These are phyloP conservation scores for Wickerhamomyces chambardii DNA, from an alignment of 805 yeast species.

Conservation along the genomic window DNA sequence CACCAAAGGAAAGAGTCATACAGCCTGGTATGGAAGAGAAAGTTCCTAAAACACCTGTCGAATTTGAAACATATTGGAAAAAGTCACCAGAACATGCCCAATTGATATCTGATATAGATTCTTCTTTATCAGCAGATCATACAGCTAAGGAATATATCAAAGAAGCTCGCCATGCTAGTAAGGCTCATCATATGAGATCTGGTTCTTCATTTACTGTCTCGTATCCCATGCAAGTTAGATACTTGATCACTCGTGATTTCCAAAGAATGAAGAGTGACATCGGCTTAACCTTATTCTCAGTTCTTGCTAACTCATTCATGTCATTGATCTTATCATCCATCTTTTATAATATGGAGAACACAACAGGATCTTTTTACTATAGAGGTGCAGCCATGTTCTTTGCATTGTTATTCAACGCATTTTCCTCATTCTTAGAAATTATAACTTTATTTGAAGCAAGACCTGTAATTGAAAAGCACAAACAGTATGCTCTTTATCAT, in stretches of 20 bases:
- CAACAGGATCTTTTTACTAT: conserved; percentile 36
- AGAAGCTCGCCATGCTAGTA: conserved; percentile 36
- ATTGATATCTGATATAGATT: conserved; percentile 34
- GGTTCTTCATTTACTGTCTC: conserved; percentile 37
- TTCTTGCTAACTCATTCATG: conserved; percentile 38
- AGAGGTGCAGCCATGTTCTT: conserved; percentile 57
- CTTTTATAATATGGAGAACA: conserved; percentile 34
- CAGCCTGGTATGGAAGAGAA: conserved; percentile 31
- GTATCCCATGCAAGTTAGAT: conserved; percentile 37
- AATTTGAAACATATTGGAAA: conserved; percentile 43
- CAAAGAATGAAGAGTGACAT: conserved; percentile 39
- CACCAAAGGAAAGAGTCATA: conserved; percentile 39
- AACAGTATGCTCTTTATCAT: conserved; percentile 46
- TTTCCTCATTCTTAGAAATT: conserved; percentile 46
- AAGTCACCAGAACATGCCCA: conserved; percentile 30
- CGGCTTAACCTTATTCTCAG: conserved; percentile 31
- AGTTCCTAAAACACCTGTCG: conserved; percentile 44
- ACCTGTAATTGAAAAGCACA: conserved; percentile 51
- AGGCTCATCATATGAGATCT: conserved; percentile 32
- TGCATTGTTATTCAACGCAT: conserved; percentile 50
- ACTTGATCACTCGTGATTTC: conserved; percentile 30
- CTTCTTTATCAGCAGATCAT: conserved; percentile 1
- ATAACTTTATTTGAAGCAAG: conserved; percentile 44
- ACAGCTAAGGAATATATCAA: conserved; percentile 20
- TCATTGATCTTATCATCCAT: conserved; percentile 43